A percentile compares a stretch with the other conserved stretches of the same genome.
phyloP scores from a whole-genome alignment of 164 flowering plant genomes.

The Vitis riparia region DNA sequence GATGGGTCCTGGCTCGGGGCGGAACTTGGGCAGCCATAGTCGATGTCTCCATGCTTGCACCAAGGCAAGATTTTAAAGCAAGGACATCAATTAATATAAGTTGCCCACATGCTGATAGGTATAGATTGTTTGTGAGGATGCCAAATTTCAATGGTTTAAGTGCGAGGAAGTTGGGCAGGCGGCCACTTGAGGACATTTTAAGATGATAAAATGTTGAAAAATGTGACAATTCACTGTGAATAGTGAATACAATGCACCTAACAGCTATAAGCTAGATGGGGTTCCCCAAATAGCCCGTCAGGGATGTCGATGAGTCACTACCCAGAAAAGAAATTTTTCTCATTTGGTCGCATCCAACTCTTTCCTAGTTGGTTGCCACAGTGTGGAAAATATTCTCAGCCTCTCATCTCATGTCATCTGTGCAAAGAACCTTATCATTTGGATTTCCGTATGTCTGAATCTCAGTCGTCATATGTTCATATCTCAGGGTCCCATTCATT shows the following conservation, averaged over 20 bases:
- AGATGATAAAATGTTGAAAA: constrained; percentile 17
- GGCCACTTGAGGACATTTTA: constrained; percentile 25
- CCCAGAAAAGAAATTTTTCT: too few relatives aligned
- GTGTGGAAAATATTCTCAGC: too few relatives aligned
- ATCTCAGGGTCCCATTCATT: too few relatives aligned
- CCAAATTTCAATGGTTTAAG: constrained; percentile 19
- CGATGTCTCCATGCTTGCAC: too few relatives aligned
- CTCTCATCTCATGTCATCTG: too few relatives aligned
- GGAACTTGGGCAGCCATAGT: constrained; percentile 13
- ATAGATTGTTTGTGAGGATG: constrained; percentile 3
- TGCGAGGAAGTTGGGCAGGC: constrained; percentile 24
- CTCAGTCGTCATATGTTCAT: too few relatives aligned
- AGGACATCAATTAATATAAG: not conserved
- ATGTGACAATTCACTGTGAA: constrained; percentile 1
- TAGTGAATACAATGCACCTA: constrained; percentile 10
- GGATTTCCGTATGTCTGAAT: too few relatives aligned
- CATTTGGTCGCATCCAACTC: too few relatives aligned
- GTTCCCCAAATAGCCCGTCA: too few relatives aligned
- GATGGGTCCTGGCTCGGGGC: constrained; percentile 9
- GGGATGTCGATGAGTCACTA: too few relatives aligned
- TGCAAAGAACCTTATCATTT: too few relatives aligned
- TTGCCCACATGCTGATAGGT: not conserved
- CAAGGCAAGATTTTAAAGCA: not conserved
- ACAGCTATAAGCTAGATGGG: not conserved
- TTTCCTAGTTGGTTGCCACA: too few relatives aligned